These are phyloP conservation scores for Candida saitoana DNA, from an alignment of 805 yeast species.

Conservation along the genomic window DNA sequence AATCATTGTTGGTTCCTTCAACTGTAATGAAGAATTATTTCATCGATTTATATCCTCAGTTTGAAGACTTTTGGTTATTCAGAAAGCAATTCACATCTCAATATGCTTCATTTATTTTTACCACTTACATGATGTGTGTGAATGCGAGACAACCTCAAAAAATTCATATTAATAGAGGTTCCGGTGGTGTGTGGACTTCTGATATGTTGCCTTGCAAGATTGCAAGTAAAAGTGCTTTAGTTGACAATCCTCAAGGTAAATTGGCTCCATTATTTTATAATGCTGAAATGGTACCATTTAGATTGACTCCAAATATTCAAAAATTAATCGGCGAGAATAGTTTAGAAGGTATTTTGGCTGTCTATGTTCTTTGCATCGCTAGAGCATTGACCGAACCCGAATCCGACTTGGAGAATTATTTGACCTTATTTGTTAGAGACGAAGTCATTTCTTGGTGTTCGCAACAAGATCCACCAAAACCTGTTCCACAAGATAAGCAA, in stretches of 20 bases:
- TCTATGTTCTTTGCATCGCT: slow-evolving; percentile 79
- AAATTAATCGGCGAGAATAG: slow-evolving; percentile 91
- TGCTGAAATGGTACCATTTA: slow-evolving; percentile 90
- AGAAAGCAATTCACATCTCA: slow-evolving; percentile 92
- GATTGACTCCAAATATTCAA: slow-evolving; percentile 94
- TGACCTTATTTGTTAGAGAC: slow-evolving; percentile 93
- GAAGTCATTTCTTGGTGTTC: slow-evolving; percentile 94
- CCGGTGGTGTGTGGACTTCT: slow-evolving; percentile 89
- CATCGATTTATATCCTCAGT: slow-evolving; percentile 61
- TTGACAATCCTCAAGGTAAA: slow-evolving; percentile 46
- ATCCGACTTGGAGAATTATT: slow-evolving; percentile 82
- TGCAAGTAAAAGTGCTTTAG: slow-evolving; percentile 51
- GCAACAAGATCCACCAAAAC: slow-evolving; percentile 67
- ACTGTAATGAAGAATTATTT: slow-evolving; percentile 80
- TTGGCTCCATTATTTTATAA: slow-evolving; percentile 84
- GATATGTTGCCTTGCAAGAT: slow-evolving; percentile 92
- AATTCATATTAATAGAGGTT: slow-evolving; percentile 71
- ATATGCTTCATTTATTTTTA: slow-evolving; percentile 87
- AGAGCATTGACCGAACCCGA: slow-evolving; percentile 88
- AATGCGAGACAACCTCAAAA: slow-evolving; percentile 92
- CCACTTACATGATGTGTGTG: slow-evolving; percentile 92
- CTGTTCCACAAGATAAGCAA: slow-evolving; percentile 79
- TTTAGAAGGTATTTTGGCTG: slow-evolving; percentile 85
- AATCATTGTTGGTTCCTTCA: slow-evolving; percentile 79
- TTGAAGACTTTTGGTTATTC: slow-evolving; percentile 96